Percentiles rank a stretch among this genome's conserved stretches.
phyloP scores from a whole-genome alignment of 805 yeast species.

The Yamadazyma olivae region DNA sequence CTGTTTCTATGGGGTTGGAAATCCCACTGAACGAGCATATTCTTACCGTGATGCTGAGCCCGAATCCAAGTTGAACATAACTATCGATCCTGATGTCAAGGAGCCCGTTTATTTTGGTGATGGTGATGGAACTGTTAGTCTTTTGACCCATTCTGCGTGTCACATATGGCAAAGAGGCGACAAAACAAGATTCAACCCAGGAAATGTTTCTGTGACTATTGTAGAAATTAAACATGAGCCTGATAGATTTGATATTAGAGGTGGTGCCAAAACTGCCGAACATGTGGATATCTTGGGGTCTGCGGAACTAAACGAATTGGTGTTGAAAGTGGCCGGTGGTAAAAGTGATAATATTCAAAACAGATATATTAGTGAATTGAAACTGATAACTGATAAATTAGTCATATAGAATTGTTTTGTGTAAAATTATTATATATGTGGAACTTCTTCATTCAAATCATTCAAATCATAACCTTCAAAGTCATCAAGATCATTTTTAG shows the following conservation, averaged over 20 bases:
- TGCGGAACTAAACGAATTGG: slow-evolving; percentile 84
- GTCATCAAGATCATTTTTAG: background rate
- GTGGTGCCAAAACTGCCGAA: slow-evolving; percentile 97
- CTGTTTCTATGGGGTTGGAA: slow-evolving; percentile 95
- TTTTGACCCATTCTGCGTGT: slow-evolving; percentile 84
- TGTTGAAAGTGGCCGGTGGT: slow-evolving; percentile 81
- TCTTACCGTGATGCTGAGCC: slow-evolving; percentile 66
- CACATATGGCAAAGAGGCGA: slow-evolving; percentile 78
- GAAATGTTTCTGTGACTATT: slow-evolving; percentile 62
- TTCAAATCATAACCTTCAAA: slow-evolving; percentile 1
- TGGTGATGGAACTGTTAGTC: slow-evolving; percentile 94
- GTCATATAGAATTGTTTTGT: slow-evolving; percentile 17
- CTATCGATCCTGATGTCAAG: slow-evolving; percentile 63
- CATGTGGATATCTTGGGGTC: slow-evolving; percentile 96
- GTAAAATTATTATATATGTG: background rate
- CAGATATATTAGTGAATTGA: slow-evolving; percentile 54
- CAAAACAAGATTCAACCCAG: slow-evolving; percentile 76
- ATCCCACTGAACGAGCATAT: slow-evolving; percentile 93
- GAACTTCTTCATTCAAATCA: background rate
- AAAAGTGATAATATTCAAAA: slow-evolving; percentile 65
- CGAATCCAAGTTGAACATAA: slow-evolving; percentile 54
- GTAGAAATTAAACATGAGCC: slow-evolving; percentile 95
- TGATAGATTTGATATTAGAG: slow-evolving; percentile 88
- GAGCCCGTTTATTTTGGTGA: slow-evolving; percentile 78
- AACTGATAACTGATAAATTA: slow-evolving; percentile 57